These are phyloP conservation scores for Discostella pseudostelligera DNA, from an alignment of 108 stramenopile species.

Conservation along the genomic window DNA sequence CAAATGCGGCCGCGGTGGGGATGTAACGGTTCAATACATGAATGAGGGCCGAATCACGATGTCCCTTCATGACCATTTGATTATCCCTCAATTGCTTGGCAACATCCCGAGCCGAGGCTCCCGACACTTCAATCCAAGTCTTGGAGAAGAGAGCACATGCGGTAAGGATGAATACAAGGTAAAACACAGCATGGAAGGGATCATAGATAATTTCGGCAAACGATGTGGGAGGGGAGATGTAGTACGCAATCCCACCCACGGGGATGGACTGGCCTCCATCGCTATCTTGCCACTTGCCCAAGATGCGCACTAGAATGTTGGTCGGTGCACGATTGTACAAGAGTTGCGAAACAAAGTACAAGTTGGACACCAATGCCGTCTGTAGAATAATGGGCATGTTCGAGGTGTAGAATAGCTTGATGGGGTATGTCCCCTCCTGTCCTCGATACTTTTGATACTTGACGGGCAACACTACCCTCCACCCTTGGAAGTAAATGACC, in stretches of 20 bases:
- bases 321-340: slow-evolving; percentile 97
- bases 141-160: slow-evolving; percentile 98
- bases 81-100: slow-evolving; percentile 99
- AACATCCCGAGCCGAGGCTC: slow-evolving; percentile 95
- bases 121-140: slow-evolving; percentile 99
- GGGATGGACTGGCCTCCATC: slow-evolving; percentile 95
- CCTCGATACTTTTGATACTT: slow-evolving; percentile 98
- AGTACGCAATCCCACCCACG: slow-evolving; percentile 99
- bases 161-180: slow-evolving; percentile 96
- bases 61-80: slow-evolving; percentile 99
- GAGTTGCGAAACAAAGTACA: slow-evolving; percentile 98
- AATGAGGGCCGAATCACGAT: slow-evolving; percentile 94
- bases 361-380: slow-evolving; percentile 96
- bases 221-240: slow-evolving; percentile 95
- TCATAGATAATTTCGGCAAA: slow-evolving; percentile 95
- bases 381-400: slow-evolving; percentile 99
- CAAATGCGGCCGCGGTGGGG: slow-evolving; percentile 98
- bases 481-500: slow-evolving; percentile 99
- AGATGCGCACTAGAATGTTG: slow-evolving; percentile 94
- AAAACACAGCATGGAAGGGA: slow-evolving; percentile 98
- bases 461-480: slow-evolving; percentile 97
- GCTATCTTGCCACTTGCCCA: slow-evolving; percentile 97
- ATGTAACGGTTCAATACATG: slow-evolving; percentile 98
- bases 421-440: slow-evolving; percentile 93
- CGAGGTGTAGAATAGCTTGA: slow-evolving; percentile 99